These are phyloP conservation scores for Wickerhamomyces strasburgensis DNA, from an alignment of 805 yeast genomes.

Conservation along the genomic window DNA sequence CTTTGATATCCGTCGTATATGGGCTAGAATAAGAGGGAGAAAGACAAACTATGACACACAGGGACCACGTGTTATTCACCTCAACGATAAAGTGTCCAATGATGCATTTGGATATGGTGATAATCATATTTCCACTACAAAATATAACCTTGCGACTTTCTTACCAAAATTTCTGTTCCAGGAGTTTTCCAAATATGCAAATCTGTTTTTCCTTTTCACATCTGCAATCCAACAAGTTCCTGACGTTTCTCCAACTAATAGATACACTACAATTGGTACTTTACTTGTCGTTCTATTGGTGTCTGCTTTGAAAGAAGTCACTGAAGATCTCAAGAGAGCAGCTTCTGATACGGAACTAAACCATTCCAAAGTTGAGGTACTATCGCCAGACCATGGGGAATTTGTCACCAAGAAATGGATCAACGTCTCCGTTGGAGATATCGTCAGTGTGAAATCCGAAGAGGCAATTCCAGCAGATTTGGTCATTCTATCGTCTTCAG, in stretches of 20 bases:
- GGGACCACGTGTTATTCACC: slow-evolving; percentile 62
- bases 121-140: slow-evolving; percentile 91
- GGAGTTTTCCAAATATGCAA: slow-evolving; percentile 96
- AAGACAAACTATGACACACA: slow-evolving; percentile 10
- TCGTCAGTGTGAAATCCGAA: slow-evolving; percentile 77
- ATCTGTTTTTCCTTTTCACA: slow-evolving; percentile 87
- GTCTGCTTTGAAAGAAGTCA: slow-evolving; percentile 85
- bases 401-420: slow-evolving; percentile 77
- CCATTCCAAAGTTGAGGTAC: slow-evolving; percentile 65
- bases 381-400: slow-evolving; percentile 48
- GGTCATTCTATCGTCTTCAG: slow-evolving; percentile 81
- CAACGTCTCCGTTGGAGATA: slow-evolving; percentile 85
- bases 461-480: slow-evolving; percentile 95
- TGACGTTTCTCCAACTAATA: slow-evolving; percentile 89
- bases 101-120: slow-evolving; percentile 54
- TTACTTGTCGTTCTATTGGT: slow-evolving; percentile 77
- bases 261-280: slow-evolving; percentile 94
- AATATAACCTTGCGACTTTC: slow-evolving; percentile 89
- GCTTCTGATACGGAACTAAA: slow-evolving; percentile 87
- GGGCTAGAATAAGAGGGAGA: slow-evolving; percentile 33
- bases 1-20: slow-evolving; percentile 34
- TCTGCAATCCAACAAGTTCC: slow-evolving; percentile 96
- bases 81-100: slow-evolving; percentile 61
- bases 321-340: slow-evolving; percentile 87
- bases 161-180: slow-evolving; percentile 92